phyloP scores from a whole-genome alignment of 768 basidiomycete genomes.

The Podaxis sp. region DNA sequence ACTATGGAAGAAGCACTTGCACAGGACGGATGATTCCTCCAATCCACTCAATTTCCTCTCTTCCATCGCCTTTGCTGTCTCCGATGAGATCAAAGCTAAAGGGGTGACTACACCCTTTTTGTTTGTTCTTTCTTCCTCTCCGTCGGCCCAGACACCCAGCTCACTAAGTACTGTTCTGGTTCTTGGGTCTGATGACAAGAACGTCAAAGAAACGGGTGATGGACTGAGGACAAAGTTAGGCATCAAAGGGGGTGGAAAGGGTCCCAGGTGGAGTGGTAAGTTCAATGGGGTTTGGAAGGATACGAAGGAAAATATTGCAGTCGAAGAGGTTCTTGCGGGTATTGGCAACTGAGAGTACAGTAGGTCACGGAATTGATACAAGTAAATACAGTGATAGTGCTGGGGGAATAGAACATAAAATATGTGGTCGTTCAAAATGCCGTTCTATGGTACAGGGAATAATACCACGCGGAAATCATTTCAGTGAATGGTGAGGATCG shows the following conservation, averaged over 20 bases:
- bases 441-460: conserved; percentile 1
- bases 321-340: conserved; percentile 38
- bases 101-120: conserved; percentile 31
- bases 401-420: conserved; percentile 10
- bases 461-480: conserved; percentile 14
- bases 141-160: conserved; percentile 49
- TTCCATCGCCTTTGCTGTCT: conserved; percentile 51
- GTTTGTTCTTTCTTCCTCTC: conserved; percentile 61
- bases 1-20: conserved; percentile 48
- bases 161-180: conserved; percentile 59
- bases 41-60: conserved; percentile 63
- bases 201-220: conserved; percentile 60
- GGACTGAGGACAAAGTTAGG: conserved; percentile 54
- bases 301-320: conserved; percentile 37
- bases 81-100: conserved; percentile 22
- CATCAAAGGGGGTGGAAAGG: conserved; percentile 80
- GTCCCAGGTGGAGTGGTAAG: conserved; percentile 75
- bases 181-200: conserved; percentile 57
- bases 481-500: conserved; percentile 15
- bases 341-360: conserved; percentile 10
- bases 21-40: conserved; percentile 60
- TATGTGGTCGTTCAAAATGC: conserved; percentile 4
- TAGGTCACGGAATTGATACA: conserved; percentile 6
- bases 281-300: conserved; percentile 63
- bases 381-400: conserved; percentile 5